Conservation (phyloP, 208 protist species). For the Angomonas ambiguus region DNA sequence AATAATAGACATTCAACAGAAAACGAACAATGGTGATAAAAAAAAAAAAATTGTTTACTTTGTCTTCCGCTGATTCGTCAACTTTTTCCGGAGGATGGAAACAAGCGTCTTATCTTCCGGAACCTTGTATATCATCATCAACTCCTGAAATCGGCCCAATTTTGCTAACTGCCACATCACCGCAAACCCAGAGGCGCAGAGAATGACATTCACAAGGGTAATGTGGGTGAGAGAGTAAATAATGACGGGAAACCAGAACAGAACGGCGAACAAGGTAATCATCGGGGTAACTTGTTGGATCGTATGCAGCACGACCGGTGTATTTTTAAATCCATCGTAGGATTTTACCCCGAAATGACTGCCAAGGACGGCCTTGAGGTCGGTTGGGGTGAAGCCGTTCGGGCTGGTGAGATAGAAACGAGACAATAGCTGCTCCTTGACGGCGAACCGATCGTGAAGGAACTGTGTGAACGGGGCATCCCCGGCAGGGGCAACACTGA, state of each 20-base stretch:
- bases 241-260: conserved; percentile 13
- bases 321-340: conserved; percentile 30
- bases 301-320: not conserved
- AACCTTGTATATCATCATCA: conserved; percentile 3
- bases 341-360: conserved; percentile 33
- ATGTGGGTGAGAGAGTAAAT: conserved; percentile 20
- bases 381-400: conserved; percentile 50
- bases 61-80: not conserved
- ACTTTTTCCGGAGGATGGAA: not conserved
- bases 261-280: conserved; percentile 4
- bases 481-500: conserved; percentile 30
- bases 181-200: conserved; percentile 9
- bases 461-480: conserved; percentile 43
- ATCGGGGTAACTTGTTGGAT: not conserved
- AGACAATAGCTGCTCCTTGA: conserved; percentile 80
- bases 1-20: not conserved
- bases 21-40: not conserved
- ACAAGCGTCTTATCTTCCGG: conserved; percentile 8
- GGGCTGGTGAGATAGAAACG: conserved; percentile 62
- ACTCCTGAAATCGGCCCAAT: not conserved
- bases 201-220: conserved; percentile 14
- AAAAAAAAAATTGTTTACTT: conserved; percentile 18
- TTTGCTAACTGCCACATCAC: not conserved
- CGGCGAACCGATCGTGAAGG: conserved; percentile 68
- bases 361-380: conserved; percentile 53